Evolutionary conservation across 2,329 filamentous ascomycete species (phyloP), one percentile per base, ranked within the genome.

Genomic region (Ophiosphaerella herpotricha): DNA sequence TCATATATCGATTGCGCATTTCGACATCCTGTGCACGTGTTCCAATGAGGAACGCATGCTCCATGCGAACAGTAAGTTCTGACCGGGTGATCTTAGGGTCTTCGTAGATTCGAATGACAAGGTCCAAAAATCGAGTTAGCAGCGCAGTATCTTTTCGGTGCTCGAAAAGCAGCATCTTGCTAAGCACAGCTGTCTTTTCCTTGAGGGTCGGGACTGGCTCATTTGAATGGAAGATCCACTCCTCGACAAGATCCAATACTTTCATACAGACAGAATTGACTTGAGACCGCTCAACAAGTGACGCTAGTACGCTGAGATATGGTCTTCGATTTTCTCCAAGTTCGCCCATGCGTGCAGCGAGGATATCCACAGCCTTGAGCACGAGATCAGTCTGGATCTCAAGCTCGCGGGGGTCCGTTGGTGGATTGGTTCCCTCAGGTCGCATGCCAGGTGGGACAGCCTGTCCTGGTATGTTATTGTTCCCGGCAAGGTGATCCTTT

Each of bases 151-250:
- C 93, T 24, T 82, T 77, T 34, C 94, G 84, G 49, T 90, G 85
- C 74, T 99, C 94, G 61, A 99, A 99, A 0, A 92, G 87, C 13
- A 97, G 78, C 94, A 99, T 99, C 77, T 99, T 99, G 65, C 96
- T 92, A n/a, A 99, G 78, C 1, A 99, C 94, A 1, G 95, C 95
- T 0, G 93, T 97, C 78, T 99, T 99, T 75, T 99, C 95, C 73
- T 99, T 99, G 1, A 99, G 81, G 0, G 94, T 99, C 0, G 94
- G 94, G 82, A 94, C 97, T 2, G 91, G 94, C 57, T 96, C 94
- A 50, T 91, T 92, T 0, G 91, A 94, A 58, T 91, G 85, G 78
- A 99, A 99, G 5, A 99, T 90, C 95, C 95, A 99, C 29, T 82
- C 84, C 70, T 97, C 93, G 4, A 97, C 93, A 84, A 99, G 93